Evolutionary conservation across 1,139 yeast species (phyloP).

Genomic region (Protomyces pachydermus): DNA sequence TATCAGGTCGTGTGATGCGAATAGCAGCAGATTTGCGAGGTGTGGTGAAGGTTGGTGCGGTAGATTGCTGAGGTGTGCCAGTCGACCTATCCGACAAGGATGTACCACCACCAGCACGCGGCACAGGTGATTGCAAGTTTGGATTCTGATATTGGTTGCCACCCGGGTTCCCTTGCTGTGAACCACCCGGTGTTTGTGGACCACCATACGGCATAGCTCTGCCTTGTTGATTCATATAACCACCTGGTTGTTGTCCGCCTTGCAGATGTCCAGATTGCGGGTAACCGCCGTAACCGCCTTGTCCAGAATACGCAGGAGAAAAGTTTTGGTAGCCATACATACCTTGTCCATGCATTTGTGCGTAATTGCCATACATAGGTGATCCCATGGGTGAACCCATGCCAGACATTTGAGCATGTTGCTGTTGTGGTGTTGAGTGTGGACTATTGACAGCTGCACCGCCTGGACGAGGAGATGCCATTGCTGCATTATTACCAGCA

Average conservation of each 20-base stretch:
- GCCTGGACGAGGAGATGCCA: constrained; percentile 1
- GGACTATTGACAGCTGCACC: constrained; percentile 5
- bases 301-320: not conserved
- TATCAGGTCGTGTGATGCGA: constrained; percentile 33
- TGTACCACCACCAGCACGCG: constrained; percentile 7
- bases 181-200: constrained; percentile 1
- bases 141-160: constrained; percentile 22
- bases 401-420: not conserved
- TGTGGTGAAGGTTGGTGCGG: constrained; percentile 13
- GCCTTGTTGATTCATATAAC: not conserved
- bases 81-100: constrained; percentile 14
- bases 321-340: not conserved
- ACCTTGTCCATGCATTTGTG: constrained; percentile 8
- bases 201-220: constrained; percentile 5
- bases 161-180: constrained; percentile 7
- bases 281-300: constrained; percentile 3
- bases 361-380: constrained; percentile 5
- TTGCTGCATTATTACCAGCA: constrained; percentile 1
- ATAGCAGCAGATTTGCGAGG: constrained; percentile 33
- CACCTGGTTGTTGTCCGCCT: constrained; percentile 1
- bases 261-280: constrained; percentile 9
- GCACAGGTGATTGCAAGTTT: constrained; percentile 1
- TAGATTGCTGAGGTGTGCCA: not conserved
- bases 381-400: constrained; percentile 18
- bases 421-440: constrained; percentile 9